Base-by-base conservation (phyloP, 768 basidiomycete species). In the Tricholoma sp. region DNA sequence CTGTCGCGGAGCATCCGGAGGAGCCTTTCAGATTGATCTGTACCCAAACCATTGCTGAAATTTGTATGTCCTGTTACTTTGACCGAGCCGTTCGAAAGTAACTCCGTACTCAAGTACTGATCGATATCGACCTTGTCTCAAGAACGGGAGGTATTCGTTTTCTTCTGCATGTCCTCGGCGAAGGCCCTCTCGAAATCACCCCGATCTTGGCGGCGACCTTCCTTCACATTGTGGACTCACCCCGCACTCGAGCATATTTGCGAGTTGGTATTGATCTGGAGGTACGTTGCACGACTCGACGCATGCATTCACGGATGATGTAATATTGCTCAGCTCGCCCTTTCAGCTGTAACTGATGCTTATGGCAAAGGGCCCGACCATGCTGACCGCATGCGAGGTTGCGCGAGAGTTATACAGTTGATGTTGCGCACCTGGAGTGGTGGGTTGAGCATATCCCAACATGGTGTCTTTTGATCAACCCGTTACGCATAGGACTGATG, bases 351-450 rank as follows among this genome's bases (percentile, higher is more conserved):
- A 56, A 98, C 95, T 2, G 95, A 98, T 68, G 90, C 91, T 0
- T 94, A 95, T 63, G 91, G 91, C 1, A 93, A 91, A 63, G 86
- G 88, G 0, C 68, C 82, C 9, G 86, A 88, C 41, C 86, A 94
- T 64, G 79, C 83, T 2, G 92, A 95, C 14, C 80, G 86, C 47
- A 86, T 98, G 77, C 81, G 84, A 61, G 83, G 85, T 10, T 88
- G 86, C 61, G 82, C 88, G 6, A 86, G 82, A 62, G 83, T 95
- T 54, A 84, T 96, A 34, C 84, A 87, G 54, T 76, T 87, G 43
- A 88, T 97, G 83, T 69, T 99, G 52, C 83, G 89, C 52, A 93
- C 90, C 11, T 99, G 95, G 94, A 89, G 92, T 64, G 96, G 95
- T 96, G 66, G 55, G 88, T 74, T 22, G 16, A 31, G 31, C 3